phyloP scores from a whole-genome alignment of 2,329 filamentous ascomycete species.

The Botryotinia narcissicola region DNA sequence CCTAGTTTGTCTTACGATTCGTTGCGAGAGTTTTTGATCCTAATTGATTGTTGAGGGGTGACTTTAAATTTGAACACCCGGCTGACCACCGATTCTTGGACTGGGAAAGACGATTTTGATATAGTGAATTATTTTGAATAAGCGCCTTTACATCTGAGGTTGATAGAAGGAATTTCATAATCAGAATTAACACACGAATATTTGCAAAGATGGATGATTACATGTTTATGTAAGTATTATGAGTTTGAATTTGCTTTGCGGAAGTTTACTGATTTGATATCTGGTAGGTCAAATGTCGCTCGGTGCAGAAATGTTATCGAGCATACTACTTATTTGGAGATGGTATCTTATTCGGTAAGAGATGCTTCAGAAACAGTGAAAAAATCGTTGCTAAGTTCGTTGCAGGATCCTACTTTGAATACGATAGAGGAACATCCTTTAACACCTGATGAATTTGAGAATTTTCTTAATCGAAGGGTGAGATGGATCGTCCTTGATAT shows the following conservation, averaged over 20 bases:
- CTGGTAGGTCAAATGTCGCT: slow-evolving; percentile 30
- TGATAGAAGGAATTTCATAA: not conserved
- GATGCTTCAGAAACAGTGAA: not conserved
- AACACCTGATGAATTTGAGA: slow-evolving; percentile 37
- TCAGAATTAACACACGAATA: not conserved
- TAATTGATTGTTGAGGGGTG: not conserved
- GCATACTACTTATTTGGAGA: slow-evolving; percentile 37
- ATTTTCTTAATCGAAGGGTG: slow-evolving; percentile 36
- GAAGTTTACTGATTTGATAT: not conserved
- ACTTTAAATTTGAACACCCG: not conserved
- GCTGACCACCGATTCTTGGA: not conserved
- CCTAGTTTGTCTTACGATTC: not conserved
- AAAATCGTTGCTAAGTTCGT: not conserved
- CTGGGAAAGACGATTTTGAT: not conserved
- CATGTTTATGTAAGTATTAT: slow-evolving; percentile 33
- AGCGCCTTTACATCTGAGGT: not conserved
- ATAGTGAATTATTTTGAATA: not conserved
- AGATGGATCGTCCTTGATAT: not conserved
- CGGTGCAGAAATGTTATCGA: slow-evolving; percentile 33
- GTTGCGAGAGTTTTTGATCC: not conserved
- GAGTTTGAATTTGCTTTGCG: not conserved
- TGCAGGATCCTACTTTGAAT: slow-evolving; percentile 35
- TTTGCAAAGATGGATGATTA: slow-evolving; percentile 38
- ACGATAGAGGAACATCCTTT: slow-evolving; percentile 37
- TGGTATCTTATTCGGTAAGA: slow-evolving; percentile 37